Conservation (phyloP, 495 filamentous ascomycete genomes). For the Podospora pseudocomata region DNA sequence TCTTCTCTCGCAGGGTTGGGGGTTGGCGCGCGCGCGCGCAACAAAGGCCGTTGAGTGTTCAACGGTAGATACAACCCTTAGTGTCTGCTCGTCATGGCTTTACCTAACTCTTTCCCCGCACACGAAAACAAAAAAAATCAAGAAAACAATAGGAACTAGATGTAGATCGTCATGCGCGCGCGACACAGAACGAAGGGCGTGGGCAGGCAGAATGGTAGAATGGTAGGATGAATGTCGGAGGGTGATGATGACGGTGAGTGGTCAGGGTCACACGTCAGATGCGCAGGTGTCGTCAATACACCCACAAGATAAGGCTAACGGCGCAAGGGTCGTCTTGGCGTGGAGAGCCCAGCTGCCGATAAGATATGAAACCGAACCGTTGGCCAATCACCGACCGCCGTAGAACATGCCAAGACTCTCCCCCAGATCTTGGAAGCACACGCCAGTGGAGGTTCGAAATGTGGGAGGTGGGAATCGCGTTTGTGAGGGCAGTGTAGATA, state of each 20-base stretch:
- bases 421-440: background rate
- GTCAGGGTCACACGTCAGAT: background rate
- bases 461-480: background rate
- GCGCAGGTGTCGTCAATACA: no score
- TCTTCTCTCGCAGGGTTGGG: background rate
- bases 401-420: background rate
- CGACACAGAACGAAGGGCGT: background rate
- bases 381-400: background rate
- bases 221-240: background rate
- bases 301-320: background rate
- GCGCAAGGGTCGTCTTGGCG: background rate
- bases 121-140: background rate
- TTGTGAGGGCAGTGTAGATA: background rate
- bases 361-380: background rate
- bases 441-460: background rate
- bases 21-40: background rate
- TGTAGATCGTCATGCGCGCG: conserved; percentile 4
- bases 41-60: background rate
- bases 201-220: background rate
- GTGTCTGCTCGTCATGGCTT: conserved; percentile 5
- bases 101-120: conserved; percentile 6
- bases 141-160: background rate
- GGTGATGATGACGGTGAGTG: background rate
- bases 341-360: background rate
- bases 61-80: background rate